Evolutionary conservation across 2,329 filamentous ascomycete species (phyloP).

Genomic region (Aspergillus floridensis): DNA sequence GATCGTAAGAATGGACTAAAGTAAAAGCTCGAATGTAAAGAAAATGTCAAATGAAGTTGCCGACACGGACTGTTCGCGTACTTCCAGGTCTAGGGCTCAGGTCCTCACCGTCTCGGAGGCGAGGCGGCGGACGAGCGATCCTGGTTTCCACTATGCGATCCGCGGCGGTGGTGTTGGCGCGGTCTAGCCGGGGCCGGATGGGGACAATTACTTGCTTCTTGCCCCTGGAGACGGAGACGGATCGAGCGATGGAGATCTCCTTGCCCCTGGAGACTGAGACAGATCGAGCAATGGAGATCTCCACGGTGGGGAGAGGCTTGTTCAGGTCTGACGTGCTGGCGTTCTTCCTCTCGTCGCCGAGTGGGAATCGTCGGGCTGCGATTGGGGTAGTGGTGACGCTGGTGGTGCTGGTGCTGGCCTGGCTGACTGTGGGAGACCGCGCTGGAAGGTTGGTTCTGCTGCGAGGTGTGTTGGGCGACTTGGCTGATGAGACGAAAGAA

Average conservation of each 20-base stretch:
- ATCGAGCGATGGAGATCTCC: conserved; percentile 40
- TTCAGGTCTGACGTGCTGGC: conserved; percentile 7
- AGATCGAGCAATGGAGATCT: conserved; percentile 41
- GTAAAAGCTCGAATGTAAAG: conserved; percentile 6
- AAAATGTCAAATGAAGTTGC: conserved; percentile 20
- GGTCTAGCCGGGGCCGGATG: conserved; percentile 25
- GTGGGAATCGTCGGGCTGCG: conserved; percentile 19
- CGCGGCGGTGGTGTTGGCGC: neutral
- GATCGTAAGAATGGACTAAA: neutral
- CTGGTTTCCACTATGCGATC: neutral
- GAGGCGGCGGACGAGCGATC: neutral
- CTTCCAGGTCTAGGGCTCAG: conserved; percentile 30
- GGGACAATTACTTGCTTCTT: conserved; percentile 40
- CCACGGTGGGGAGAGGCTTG: conserved; percentile 22
- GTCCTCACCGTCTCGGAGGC: conserved; percentile 18
- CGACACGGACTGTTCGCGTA: conserved; percentile 27
- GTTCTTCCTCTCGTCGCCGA: conserved; percentile 15
- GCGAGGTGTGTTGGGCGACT: neutral
- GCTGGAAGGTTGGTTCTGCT: neutral
- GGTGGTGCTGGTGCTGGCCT: neutral
- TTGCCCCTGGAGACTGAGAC: conserved; percentile 30
- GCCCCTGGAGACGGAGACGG: conserved; percentile 37
- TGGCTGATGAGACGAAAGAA: neutral
- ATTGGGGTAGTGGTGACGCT: neutral
- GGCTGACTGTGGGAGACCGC: neutral